phyloP scores from a whole-genome alignment of 768 basidiomycete genomes.

The Obba rivulosa region DNA sequence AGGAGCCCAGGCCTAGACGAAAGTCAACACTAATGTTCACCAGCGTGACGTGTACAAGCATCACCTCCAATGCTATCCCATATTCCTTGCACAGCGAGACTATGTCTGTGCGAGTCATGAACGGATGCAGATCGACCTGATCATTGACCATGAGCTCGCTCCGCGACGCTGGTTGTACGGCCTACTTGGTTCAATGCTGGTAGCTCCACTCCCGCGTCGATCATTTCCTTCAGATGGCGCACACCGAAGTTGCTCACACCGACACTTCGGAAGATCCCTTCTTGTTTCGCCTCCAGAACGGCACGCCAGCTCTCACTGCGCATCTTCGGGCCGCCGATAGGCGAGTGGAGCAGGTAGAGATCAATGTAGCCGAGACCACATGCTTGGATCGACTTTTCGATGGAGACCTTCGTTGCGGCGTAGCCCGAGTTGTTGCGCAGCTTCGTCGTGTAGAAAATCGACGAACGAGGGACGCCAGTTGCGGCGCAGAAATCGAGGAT shows the following conservation, averaged over 20 bases:
- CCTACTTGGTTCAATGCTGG: constrained; percentile 60
- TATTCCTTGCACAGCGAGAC: constrained; percentile 53
- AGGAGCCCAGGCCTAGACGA: constrained; percentile 62
- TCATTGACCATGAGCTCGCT: constrained; percentile 1
- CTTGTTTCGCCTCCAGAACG: constrained; percentile 56
- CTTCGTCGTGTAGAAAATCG: constrained; percentile 71
- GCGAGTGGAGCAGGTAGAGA: constrained; percentile 67
- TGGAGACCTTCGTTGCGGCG: constrained; percentile 40
- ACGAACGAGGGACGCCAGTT: constrained; percentile 45
- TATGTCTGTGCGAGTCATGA: constrained; percentile 60
- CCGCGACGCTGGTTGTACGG: not conserved
- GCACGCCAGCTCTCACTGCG: constrained; percentile 64
- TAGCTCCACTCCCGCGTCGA: constrained; percentile 38
- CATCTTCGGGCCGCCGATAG: constrained; percentile 52
- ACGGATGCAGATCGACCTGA: constrained; percentile 59
- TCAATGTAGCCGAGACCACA: constrained; percentile 63
- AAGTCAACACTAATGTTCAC: no score
- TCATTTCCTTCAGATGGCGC: constrained; percentile 52
- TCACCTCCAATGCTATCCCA: constrained; percentile 62
- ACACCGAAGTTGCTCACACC: constrained; percentile 63
- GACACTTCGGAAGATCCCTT: constrained; percentile 52
- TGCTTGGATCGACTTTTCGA: constrained; percentile 46
- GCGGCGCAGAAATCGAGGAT: constrained; percentile 48
- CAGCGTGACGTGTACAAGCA: no score
- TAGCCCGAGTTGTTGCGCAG: constrained; percentile 54